Conservation (phyloP, 1,284 basidiomycete genomes). For the Ceratobasidium sp. region DNA sequence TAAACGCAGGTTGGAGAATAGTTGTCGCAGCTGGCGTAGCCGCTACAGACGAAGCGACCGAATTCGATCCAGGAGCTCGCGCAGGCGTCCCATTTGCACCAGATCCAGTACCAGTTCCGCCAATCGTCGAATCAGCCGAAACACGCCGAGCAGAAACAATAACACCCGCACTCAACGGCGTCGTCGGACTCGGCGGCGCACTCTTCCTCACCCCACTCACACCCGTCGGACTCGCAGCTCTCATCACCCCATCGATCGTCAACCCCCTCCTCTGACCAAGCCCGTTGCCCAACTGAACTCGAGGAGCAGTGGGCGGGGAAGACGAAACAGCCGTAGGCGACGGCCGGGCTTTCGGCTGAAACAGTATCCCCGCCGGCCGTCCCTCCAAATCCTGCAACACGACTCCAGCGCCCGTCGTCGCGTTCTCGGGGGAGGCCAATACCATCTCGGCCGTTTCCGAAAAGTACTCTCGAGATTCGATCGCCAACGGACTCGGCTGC, state of each 20-base stretch:
- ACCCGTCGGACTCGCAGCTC: neutral
- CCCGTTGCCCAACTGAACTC: slow-evolving; percentile 1
- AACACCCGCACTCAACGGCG: neutral
- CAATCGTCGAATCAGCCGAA: neutral
- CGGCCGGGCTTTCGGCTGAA: slow-evolving; percentile 72
- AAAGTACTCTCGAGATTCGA: slow-evolving; percentile 91
- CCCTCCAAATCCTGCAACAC: slow-evolving; percentile 94
- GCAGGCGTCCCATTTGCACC: neutral
- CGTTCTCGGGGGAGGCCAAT: slow-evolving; percentile 66
- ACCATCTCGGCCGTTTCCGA: slow-evolving; percentile 76
- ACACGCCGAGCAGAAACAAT: neutral
- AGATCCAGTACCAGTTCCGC: neutral
- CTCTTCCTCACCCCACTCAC: neutral
- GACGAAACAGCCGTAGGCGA: neutral
- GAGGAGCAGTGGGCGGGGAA: slow-evolving; percentile 1
- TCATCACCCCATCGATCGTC: slow-evolving; percentile 5
- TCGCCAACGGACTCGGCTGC: slow-evolving; percentile 75
- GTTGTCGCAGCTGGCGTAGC: neutral
- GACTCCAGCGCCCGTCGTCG: slow-evolving; percentile 82
- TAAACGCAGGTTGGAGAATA: slow-evolving; percentile 4
- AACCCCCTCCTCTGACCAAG: neutral
- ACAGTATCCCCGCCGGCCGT: slow-evolving; percentile 93
- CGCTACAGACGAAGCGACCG: neutral
- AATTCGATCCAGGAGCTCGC: neutral
- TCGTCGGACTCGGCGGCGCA: slow-evolving; percentile 23